A percentile compares a stretch with the other conserved stretches of the same genome.
Conservation (phyloP, 768 basidiomycete species). For the Mycena vulgaris region DNA sequence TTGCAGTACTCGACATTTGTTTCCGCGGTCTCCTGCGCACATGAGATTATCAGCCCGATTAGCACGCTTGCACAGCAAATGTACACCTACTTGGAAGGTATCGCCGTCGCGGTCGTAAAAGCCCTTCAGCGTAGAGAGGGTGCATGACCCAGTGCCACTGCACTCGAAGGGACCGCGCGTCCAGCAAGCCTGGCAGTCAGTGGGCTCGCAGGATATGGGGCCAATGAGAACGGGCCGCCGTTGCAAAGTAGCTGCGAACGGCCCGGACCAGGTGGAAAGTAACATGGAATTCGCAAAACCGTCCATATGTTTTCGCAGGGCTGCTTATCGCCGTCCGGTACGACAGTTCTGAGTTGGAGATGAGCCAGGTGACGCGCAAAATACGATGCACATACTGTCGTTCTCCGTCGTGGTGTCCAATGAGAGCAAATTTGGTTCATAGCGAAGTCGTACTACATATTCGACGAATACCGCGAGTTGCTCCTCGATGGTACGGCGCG, state of each 20-base stretch:
- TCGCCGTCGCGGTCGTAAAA: conserved; percentile 19
- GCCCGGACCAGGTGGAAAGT: conserved; percentile 23
- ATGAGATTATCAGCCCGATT: neutral
- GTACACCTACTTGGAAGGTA: conserved; percentile 20
- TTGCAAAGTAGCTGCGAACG: conserved; percentile 25
- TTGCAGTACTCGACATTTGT: neutral
- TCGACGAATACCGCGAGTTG: conserved; percentile 20
- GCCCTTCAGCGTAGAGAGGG: conserved; percentile 19
- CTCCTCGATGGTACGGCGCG: neutral
- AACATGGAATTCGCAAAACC: conserved; percentile 2
- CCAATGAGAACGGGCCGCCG: conserved; percentile 23
- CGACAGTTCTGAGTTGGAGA: conserved; percentile 1
- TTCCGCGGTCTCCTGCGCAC: conserved; percentile 18
- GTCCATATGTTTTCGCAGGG: conserved; percentile 1
- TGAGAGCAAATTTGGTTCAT: conserved; percentile 4
- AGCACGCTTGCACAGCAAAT: neutral
- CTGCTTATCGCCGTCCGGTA: conserved; percentile 2
- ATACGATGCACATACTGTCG: conserved; percentile 6
- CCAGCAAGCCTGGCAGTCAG: conserved; percentile 30
- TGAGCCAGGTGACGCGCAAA: neutral
- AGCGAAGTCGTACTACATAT: neutral
- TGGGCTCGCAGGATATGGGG: neutral
- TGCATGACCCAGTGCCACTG: neutral
- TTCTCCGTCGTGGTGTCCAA: neutral
- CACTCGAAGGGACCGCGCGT: conserved; percentile 5